phyloP scores from a whole-genome alignment of 352 stramenopile species.

The Pythium pectinolyticum region DNA sequence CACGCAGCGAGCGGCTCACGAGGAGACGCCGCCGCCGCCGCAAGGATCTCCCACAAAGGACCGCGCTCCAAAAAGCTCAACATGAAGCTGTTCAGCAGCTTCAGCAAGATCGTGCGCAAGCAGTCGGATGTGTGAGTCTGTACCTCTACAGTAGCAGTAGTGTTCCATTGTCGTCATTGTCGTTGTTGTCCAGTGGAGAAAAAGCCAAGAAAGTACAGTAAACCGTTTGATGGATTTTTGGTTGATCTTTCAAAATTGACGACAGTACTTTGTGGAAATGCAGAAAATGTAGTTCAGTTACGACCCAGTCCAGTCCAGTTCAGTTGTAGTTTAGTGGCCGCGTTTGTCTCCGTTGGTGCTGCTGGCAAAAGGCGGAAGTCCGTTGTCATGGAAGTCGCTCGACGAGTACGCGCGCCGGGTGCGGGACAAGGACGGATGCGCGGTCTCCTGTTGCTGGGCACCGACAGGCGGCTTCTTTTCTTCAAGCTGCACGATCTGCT shows the following conservation, averaged over 20 bases:
- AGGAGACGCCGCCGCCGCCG: constrained; percentile 22
- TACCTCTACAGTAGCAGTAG: neutral
- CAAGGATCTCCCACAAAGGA: constrained; percentile 50
- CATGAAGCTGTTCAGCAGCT: constrained; percentile 69
- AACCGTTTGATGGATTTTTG: no score
- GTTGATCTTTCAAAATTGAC: constrained; percentile 1
- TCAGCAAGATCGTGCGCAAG: constrained; percentile 35
- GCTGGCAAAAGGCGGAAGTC: constrained; percentile 28
- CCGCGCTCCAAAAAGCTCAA: constrained; percentile 72
- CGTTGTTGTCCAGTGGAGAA: neutral
- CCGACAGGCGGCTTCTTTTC: constrained; percentile 10
- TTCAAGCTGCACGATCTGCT: constrained; percentile 32
- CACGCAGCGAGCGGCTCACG: constrained; percentile 22
- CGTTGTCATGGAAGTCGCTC: constrained; percentile 29
- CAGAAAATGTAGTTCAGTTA: no score
- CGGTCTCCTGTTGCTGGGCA: neutral
- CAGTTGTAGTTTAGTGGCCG: neutral
- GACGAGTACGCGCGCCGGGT: constrained; percentile 29
- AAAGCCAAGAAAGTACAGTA: no score
- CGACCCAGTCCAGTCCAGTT: no score
- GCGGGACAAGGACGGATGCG: constrained; percentile 16
- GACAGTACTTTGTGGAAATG: neutral
- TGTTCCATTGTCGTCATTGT: neutral
- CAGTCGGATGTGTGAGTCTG: constrained; percentile 29
- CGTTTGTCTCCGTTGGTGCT: constrained; percentile 17